phyloP scores from a whole-genome alignment of 1,284 basidiomycete genomes.

The Hypsizygus ulmarius region DNA sequence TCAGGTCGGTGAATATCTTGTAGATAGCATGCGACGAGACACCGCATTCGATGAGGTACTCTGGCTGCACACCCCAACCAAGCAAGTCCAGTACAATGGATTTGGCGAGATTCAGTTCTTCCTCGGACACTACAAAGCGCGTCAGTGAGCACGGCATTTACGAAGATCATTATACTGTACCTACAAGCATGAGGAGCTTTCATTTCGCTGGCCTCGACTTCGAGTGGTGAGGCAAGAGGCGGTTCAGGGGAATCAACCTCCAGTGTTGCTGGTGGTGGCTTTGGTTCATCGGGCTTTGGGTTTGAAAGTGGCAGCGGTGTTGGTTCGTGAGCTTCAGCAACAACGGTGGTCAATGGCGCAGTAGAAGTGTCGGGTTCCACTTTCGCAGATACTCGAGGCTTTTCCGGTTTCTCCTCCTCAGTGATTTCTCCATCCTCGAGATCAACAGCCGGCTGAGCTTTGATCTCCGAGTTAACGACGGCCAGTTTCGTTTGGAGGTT shows the following conservation, averaged over 20 bases:
- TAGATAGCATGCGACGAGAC: conserved; percentile 36
- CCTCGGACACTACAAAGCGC: conserved; percentile 28
- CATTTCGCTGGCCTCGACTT: neutral
- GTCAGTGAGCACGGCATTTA: neutral
- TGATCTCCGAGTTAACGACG: too few relatives aligned
- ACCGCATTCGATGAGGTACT: conserved; percentile 41
- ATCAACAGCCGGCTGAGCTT: conserved; percentile 23
- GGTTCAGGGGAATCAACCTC: neutral
- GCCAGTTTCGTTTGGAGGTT: too few relatives aligned
- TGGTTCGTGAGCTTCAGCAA: neutral
- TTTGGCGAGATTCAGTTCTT: conserved; percentile 37
- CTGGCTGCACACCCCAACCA: conserved; percentile 43
- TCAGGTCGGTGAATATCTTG: conserved; percentile 39
- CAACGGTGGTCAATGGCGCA: neutral
- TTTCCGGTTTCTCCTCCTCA: conserved; percentile 26
- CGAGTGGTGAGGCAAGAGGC: neutral
- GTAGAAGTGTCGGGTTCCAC: neutral
- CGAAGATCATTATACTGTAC: neutral
- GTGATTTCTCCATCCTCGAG: conserved; percentile 28
- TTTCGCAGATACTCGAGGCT: neutral
- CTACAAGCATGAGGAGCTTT: conserved; percentile 9
- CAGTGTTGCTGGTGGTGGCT: neutral
- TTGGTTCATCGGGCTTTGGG: neutral
- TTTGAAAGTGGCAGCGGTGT: neutral
- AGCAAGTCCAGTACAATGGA: conserved; percentile 42